Percentiles rank a stretch among this genome's conserved stretches.
These are phyloP conservation scores for Botrytis porri DNA, from an alignment of 2,329 filamentous ascomycete species.

Conservation along the genomic window DNA sequence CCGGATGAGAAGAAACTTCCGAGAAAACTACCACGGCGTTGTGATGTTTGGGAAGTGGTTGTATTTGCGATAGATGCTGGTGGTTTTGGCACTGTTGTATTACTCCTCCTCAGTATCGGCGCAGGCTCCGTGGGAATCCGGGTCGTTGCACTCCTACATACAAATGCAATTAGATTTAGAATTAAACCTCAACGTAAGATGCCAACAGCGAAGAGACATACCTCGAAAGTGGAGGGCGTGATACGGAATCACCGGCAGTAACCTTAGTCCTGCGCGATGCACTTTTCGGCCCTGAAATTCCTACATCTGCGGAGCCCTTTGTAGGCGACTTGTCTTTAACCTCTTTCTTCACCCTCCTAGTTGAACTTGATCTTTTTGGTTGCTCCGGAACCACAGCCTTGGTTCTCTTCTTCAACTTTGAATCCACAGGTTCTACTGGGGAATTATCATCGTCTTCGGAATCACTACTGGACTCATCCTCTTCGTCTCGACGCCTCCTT, in stretches of 20 bases:
- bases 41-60: slow-evolving; percentile 14
- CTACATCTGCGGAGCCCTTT: slow-evolving; percentile 20
- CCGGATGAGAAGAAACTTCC: slow-evolving; percentile 30
- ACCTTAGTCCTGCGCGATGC: slow-evolving; percentile 27
- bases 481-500: slow-evolving; percentile 28
- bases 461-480: slow-evolving; percentile 27
- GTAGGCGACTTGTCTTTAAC: slow-evolving; percentile 22
- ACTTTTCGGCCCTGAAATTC: slow-evolving; percentile 25
- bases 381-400: slow-evolving; percentile 33
- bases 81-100: slow-evolving; percentile 28
- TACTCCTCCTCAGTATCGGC: slow-evolving; percentile 28
- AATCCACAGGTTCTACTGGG: slow-evolving; percentile 22
- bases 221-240: slow-evolving; percentile 31
- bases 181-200: slow-evolving; percentile 16
- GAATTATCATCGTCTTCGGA: slow-evolving; percentile 24
- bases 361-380: slow-evolving; percentile 23
- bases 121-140: slow-evolving; percentile 21
- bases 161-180: slow-evolving; percentile 25
- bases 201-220: slow-evolving; percentile 16
- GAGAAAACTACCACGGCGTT: slow-evolving; percentile 28
- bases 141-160: slow-evolving; percentile 20
- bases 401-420: slow-evolving; percentile 30
- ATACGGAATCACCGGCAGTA: slow-evolving; percentile 24
- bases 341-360: slow-evolving; percentile 22
- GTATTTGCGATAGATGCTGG: slow-evolving; percentile 25